A percentile compares a stretch with the other conserved stretches of the same genome.
These are phyloP conservation scores for Penicillium verhagenii DNA, from an alignment of 495 filamentous ascomycete species.

Conservation along the genomic window DNA sequence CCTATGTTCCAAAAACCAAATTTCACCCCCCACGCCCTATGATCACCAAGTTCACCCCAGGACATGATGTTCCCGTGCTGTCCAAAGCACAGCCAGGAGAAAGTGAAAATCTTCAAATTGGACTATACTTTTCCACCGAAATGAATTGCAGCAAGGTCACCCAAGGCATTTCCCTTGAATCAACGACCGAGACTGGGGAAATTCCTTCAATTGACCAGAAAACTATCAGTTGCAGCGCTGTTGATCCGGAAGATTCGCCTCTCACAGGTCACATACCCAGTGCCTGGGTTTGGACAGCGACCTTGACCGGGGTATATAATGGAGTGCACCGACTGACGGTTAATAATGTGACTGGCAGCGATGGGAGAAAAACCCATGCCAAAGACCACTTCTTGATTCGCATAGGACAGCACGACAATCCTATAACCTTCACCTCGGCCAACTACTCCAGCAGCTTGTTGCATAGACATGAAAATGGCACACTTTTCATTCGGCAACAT, in stretches of 20 bases:
- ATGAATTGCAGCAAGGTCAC: constrained; percentile 63
- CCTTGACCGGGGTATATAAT: constrained; percentile 58
- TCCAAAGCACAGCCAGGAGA: constrained; percentile 47
- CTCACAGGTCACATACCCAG: constrained; percentile 53
- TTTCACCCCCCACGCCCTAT: constrained; percentile 58
- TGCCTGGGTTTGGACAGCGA: constrained; percentile 54
- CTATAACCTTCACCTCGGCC: constrained; percentile 55
- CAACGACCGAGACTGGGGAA: constrained; percentile 46
- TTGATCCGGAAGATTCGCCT: constrained; percentile 22
- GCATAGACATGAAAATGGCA: constrained; percentile 35
- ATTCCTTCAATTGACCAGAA: constrained; percentile 38
- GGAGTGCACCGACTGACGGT: constrained; percentile 65
- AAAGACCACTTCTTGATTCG: constrained; percentile 58
- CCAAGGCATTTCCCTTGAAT: constrained; percentile 51
- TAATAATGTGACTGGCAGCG: constrained; percentile 47
- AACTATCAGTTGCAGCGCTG: constrained; percentile 44
- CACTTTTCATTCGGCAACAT: constrained; percentile 54
- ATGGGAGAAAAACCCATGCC: constrained; percentile 42
- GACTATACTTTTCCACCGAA: constrained; percentile 58
- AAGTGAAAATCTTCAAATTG: constrained; percentile 47
- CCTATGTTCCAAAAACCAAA: constrained; percentile 55
- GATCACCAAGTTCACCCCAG: constrained; percentile 64
- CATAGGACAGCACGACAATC: constrained; percentile 56
- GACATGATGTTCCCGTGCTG: constrained; percentile 60
- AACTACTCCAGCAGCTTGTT: constrained; percentile 60